Percentiles rank a stretch among this genome's conserved stretches.
Conservation (phyloP, 192 early-diverging fungal species). For the Dissophora globulifera region DNA sequence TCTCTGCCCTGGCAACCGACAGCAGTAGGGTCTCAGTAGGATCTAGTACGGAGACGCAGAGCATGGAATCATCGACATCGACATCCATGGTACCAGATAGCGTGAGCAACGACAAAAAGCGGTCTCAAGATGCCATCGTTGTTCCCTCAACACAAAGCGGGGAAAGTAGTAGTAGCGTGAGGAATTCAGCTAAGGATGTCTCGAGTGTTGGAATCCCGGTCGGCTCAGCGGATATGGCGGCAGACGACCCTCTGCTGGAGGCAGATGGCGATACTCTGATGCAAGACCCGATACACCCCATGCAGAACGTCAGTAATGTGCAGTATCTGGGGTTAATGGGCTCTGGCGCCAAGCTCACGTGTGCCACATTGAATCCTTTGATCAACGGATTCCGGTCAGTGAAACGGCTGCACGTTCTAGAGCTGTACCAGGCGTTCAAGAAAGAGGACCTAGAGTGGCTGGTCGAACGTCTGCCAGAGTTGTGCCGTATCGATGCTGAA, state of each 20-base stretch:
- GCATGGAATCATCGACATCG: background rate
- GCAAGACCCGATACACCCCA: slow-evolving; percentile 23
- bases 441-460: slow-evolving; percentile 41
- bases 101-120: background rate
- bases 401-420: slow-evolving; percentile 33
- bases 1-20: background rate
- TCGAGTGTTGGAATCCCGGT: too few relatives aligned
- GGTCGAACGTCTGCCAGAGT: slow-evolving; percentile 23
- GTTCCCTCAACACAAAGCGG: background rate
- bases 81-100: background rate
- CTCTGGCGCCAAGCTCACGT: slow-evolving; percentile 22
- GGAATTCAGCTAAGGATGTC: background rate
- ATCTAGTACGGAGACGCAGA: background rate
- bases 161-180: background rate
- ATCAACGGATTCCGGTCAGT: slow-evolving; percentile 32
- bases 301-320: slow-evolving; percentile 26
- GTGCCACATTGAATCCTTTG: slow-evolving; percentile 1
- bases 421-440: slow-evolving; percentile 40
- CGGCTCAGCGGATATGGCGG: too few relatives aligned
- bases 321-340: slow-evolving; percentile 50
- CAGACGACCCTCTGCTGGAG: background rate
- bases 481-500: slow-evolving; percentile 47
- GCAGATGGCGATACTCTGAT: slow-evolving; percentile 7
- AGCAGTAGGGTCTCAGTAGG: background rate
- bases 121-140: background rate